Percentiles rank a stretch among this genome's conserved stretches.
Conservation (phyloP, 495 filamentous ascomycete genomes). For the Tuber melanosporum region DNA sequence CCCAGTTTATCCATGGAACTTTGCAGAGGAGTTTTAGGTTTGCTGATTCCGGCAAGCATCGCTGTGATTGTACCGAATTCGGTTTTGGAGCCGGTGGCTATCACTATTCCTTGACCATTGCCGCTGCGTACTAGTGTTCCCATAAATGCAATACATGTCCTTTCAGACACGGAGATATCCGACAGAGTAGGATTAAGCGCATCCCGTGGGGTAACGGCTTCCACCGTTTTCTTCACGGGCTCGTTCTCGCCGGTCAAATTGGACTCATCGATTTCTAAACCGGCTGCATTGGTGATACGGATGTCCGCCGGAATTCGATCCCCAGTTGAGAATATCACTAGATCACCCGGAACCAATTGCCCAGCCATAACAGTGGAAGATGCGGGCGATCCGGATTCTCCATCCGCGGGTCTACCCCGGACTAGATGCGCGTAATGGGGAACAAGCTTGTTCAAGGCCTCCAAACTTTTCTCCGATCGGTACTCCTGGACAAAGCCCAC, state of each 20-base stretch:
- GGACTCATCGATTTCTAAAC: constrained; percentile 90
- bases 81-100: constrained; percentile 83
- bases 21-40: constrained; percentile 86
- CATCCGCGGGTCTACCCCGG: constrained; percentile 51
- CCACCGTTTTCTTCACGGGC: constrained; percentile 68
- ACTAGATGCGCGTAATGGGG: constrained; percentile 92
- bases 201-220: constrained; percentile 51
- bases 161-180: constrained; percentile 38
- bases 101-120: constrained; percentile 92
- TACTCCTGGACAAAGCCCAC: constrained; percentile 98
- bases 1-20: constrained; percentile 95
- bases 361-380: constrained; percentile 77
- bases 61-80: constrained; percentile 96
- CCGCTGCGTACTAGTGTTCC: constrained; percentile 92
- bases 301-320: constrained; percentile 96
- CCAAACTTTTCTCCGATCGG: constrained; percentile 92
- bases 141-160: constrained; percentile 78
- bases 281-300: constrained; percentile 78
- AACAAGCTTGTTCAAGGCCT: constrained; percentile 86
- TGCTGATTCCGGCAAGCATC: constrained; percentile 87
- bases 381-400: constrained; percentile 52
- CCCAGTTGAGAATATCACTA: constrained; percentile 88
- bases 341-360: constrained; percentile 82
- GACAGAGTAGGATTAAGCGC: constrained; percentile 30
- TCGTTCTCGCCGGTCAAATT: constrained; percentile 97